Base-by-base conservation (phyloP, 2,329 filamentous ascomycete species). In the Chaetomiaceae sp. region DNA sequence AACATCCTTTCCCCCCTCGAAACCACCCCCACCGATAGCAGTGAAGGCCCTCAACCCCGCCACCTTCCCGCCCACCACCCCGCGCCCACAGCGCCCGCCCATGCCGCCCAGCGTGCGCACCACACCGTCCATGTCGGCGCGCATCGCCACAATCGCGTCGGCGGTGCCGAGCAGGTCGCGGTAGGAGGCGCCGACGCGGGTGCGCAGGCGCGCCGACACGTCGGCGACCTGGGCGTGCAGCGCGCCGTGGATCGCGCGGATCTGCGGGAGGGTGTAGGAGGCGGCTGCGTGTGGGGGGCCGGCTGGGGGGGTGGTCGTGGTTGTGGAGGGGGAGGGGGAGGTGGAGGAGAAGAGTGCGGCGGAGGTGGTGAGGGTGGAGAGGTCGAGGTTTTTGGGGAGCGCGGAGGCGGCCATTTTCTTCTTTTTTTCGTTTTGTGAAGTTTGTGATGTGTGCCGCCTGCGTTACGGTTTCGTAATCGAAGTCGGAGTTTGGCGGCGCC, bases 61-160 rank as follows among this genome's bases (percentile, higher is more conserved):
- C 36, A 75, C 75, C 62, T 89, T 88, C 53, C 72, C 76, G 19
- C 81, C 81, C 19, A 95, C 72, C 20, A 83, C 73, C 42, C 75
- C 70, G 30, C 87, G 78, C 42, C 90, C 89, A 66, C 91, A 96
- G 47, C 79, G 78, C 34, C 78, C 78, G 37, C 88, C 87, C 69
- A 95, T 84, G 49, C 74, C 74, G 14, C 77, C 77, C 42, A 97
- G 74, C 30, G 82, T 78, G 5, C 73, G 70, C 65, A 95, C 88
- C 14, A 88, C 84, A 11, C 73, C 69, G 50, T 83, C 78, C 68
- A 93, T 91, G 61, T 91, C 82, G 32, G 67, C 68, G 56, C 88
- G 85, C 88, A 97, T 95, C 50, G 83, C 78, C 45, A 96, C 85
- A 56, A 97, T 97, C n/a, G 83, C 83, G 67, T 96, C 90, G 45